Evolutionary conservation across 2,329 filamentous ascomycete genomes (phyloP), one percentile per base, ranked within the genome.

Genomic region (Didymella pinodella): DNA sequence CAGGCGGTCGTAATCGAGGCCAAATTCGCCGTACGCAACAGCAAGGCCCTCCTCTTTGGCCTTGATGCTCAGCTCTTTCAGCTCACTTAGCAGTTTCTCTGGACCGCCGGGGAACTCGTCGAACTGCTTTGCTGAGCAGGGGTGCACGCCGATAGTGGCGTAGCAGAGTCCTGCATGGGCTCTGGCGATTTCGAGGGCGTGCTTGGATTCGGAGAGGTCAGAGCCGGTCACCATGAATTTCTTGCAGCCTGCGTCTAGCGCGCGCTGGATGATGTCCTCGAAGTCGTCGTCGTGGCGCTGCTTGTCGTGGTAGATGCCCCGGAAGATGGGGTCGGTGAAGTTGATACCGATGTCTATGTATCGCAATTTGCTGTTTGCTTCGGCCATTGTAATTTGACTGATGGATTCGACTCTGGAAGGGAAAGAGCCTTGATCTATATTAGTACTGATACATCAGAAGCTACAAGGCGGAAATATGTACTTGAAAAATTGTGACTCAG

Each of bases 151-250:
- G 10, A 96, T 89, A 1, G 95, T 99, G 22, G 90, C 89, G 77
- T 92, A 99, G 71, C 96, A 92, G 32, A 88, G 85, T 20, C 90
- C 90, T 22, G 92, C 88, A 73, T 94, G 89, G 65, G 89, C 83
- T 67, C 87, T 82, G 2, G 93, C 88, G 28, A 98, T 83, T 43
- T 88, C 80, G 10, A 97, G 79, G 0, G 92, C 93, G 64, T 91
- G 86, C 63, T 86, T 80, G 2, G 91, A 93, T 76, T 93, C 93
- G 50, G 83, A 81, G 48, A 98, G 83, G 73, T 95, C 92, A 0
- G 93, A 97, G 20, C 95, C 95, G 0, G 95, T 99, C 32, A 98
- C 86, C 82, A 99, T 94, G 70, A 99, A 86, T 71, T 97, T 97
- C 58, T 84, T 81, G 74, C 93, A 97, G 38, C 95, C 94, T 2